Percentiles rank a stretch among this genome's conserved stretches.
phyloP scores from a whole-genome alignment of 768 basidiomycete genomes.

The Mycena olivaceomarginata region DNA sequence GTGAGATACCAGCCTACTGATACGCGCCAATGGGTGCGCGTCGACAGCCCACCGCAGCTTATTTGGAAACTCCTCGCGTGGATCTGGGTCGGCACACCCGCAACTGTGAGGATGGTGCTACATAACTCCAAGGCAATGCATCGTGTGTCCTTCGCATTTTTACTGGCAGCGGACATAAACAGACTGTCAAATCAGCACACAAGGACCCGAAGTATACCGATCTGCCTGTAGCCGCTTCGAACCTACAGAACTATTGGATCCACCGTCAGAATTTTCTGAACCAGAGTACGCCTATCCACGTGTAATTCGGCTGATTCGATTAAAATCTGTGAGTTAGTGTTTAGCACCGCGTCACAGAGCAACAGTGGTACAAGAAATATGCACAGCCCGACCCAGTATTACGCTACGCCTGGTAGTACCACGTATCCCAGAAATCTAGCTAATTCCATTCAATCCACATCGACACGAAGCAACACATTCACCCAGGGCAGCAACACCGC shows the following conservation, averaged over 20 bases:
- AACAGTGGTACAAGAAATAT: neutral
- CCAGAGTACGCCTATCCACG: neutral
- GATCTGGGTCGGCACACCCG: constrained; percentile 44
- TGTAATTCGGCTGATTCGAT: neutral
- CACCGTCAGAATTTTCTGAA: constrained; percentile 35
- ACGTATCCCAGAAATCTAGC: neutral
- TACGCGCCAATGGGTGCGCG: constrained; percentile 36
- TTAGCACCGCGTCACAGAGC: too few relatives aligned
- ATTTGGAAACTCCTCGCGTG: constrained; percentile 35
- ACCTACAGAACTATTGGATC: constrained; percentile 36
- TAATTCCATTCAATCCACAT: neutral
- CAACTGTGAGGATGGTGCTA: constrained; percentile 26
- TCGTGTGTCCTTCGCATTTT: neutral
- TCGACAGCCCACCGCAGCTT: constrained; percentile 22
- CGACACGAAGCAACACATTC: neutral
- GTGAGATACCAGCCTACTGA: constrained; percentile 30
- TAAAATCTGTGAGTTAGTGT: neutral
- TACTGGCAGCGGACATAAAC: neutral
- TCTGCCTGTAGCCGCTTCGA: constrained; percentile 14
- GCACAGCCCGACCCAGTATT: neutral
- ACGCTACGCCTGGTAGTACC: neutral
- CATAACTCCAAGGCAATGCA: constrained; percentile 32
- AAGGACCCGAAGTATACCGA: constrained; percentile 16
- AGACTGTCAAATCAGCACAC: constrained; percentile 20
- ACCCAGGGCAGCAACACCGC: neutral